Evolutionary conservation across 805 yeast species (phyloP), one percentile per base, ranked within the genome.

Genomic region (Barnettozyma sucrosica): DNA sequence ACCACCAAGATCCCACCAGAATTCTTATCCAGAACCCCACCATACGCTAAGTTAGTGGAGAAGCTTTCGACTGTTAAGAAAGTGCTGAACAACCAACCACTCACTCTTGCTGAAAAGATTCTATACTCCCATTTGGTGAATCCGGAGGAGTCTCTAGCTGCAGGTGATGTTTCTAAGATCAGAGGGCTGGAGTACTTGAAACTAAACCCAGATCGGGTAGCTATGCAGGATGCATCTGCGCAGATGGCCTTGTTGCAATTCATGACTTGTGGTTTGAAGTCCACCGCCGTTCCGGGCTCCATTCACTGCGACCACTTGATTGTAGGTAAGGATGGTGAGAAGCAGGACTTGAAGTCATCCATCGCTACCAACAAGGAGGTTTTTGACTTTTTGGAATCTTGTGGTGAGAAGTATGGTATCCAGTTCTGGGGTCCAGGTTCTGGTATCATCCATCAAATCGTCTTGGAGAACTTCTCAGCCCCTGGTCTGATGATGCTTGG

Each of bases 211-310:
- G 99, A 93, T 66, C 81, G 99, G 66, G 98, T 93, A 42, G 99
- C 99, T 24, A 92, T 95, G 95, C 99, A 93, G 75, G 99, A 93
- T 75, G 99, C 99, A n/a, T 87, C 97, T 28, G 99, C 99, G 18
- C 99, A 93, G 71, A 93, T 92, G 88, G 99, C 99, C n/a, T 75
- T 93, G 57, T 74, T 93, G 59, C 99, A 93, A 71, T 93, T 93
- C 73, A 93, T 93, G 96, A 89, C 97, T 46, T 92, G 97, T 55
- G 95, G 96, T 33, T 80, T 92, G 79, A 74, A 85, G 44, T 68
- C 79, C 33, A 92, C 96, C 18, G 85, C 86, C 7, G 96, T 95
- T 8, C 99, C 99, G 33, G 92, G 88, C 18, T 87, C 97, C 7
- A 92, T 93, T 54, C 99, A 93, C 70, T 93, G 99, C 74, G 99